Conservation (phyloP, 768 basidiomycete genomes). For the Cystobasidium onofrii region DNA sequence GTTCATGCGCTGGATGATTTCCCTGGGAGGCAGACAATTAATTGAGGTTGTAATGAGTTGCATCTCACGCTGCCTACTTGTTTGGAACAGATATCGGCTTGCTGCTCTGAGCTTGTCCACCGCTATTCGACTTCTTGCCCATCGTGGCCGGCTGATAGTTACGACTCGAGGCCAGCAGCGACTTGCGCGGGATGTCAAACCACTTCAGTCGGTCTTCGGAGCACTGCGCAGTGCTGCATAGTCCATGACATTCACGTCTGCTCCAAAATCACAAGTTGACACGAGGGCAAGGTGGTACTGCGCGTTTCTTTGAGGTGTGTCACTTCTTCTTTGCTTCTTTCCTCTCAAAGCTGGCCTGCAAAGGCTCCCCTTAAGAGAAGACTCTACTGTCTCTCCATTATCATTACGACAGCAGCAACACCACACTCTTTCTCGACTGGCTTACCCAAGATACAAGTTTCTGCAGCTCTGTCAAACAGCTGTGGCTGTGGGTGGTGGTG, state of each 20-base stretch:
- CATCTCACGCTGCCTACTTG: no score
- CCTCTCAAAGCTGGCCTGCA: background rate
- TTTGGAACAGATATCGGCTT: background rate
- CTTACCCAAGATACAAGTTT: no score
- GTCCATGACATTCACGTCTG: no score
- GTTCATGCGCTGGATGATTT: constrained; percentile 28
- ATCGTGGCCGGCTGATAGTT: background rate
- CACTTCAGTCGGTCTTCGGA: background rate
- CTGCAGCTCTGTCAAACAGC: background rate
- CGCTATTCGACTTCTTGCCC: background rate
- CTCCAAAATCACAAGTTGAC: background rate
- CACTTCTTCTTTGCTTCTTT: background rate
- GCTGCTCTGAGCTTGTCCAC: background rate
- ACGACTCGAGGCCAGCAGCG: no score
- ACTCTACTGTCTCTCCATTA: no score
- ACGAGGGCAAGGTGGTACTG: background rate
- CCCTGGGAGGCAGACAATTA: background rate
- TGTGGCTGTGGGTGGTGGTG: background rate
- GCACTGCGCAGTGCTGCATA: background rate
- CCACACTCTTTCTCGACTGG: no score
- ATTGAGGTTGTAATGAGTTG: background rate
- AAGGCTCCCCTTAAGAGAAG: background rate
- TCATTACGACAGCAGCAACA: no score
- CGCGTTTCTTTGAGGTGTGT: background rate
- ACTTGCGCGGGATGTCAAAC: no score